phyloP scores from a whole-genome alignment of 1,284 basidiomycete species.

The Baeospora myosura region DNA sequence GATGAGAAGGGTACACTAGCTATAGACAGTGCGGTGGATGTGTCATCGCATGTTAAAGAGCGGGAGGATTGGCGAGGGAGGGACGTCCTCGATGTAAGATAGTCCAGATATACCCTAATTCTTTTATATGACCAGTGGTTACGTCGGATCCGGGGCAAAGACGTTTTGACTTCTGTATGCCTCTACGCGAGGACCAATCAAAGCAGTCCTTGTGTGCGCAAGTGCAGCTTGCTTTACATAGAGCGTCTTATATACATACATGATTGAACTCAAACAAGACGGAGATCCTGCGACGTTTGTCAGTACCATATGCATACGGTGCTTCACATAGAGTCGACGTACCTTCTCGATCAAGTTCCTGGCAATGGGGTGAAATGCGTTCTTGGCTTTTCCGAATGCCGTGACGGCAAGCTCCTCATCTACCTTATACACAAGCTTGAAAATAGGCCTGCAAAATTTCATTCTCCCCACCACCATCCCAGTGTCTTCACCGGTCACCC shows the following conservation, averaged over 20 bases:
- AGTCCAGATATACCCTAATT: no score
- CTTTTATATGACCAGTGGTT: no score
- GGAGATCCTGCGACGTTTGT: no score
- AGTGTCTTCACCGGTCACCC: slow-evolving; percentile 62
- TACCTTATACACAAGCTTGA: slow-evolving; percentile 48
- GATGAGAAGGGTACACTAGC: slow-evolving; percentile 31
- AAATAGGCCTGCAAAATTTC: slow-evolving; percentile 75
- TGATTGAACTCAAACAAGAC: no score
- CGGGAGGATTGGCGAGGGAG: not conserved
- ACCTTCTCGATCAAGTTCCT: slow-evolving; percentile 70
- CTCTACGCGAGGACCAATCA: no score
- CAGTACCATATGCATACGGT: no score
- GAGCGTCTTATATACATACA: no score
- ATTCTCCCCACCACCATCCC: slow-evolving; percentile 66
- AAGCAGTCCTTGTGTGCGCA: no score
- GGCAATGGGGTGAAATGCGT: slow-evolving; percentile 73
- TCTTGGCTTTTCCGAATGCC: slow-evolving; percentile 44
- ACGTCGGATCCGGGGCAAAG: no score
- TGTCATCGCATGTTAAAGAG: not conserved
- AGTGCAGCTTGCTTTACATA: no score
- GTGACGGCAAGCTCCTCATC: slow-evolving; percentile 58
- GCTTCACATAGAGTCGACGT: no score
- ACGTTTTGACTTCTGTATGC: no score
- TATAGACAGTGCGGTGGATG: not conserved
- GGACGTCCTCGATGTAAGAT: slow-evolving; percentile 1